Evolutionary conservation across 2,329 filamentous ascomycete species (phyloP), one percentile per base, ranked within the genome.

Genomic region (Talaromyces pinophilus): DNA sequence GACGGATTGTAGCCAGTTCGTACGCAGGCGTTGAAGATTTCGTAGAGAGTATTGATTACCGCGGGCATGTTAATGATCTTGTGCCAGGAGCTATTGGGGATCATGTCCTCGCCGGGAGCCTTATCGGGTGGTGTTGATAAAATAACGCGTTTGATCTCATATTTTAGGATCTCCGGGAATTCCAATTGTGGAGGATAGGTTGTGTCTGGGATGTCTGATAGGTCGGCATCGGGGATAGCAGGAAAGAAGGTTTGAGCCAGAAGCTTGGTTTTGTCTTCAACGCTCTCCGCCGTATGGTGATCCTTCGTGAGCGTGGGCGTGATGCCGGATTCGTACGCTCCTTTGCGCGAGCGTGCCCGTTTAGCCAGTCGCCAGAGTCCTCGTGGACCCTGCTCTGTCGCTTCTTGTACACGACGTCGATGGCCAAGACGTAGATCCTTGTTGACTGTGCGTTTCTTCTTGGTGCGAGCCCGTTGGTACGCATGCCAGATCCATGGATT

Each of bases 361-460:
- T 69, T 73, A 0, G 67, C 68, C 2, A 75, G 63, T n/a, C 66
- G 70, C 72, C 65, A 74, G 11, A 75, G 63, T 13, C 71, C 68
- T 11, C 40, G 33, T 1, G 68, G 68, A 11, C 67, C 67, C 8
- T 68, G 67, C 25, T 70, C 46, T 5, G 70, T 67, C 44, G 70
- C 71, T 59, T 73, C 42, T 66, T 73, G 69, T 17, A 75, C 71
- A 35, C 65, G 59, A 10, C 69, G 65, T 40, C 72, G 70, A 59
- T 74, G 69, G 13, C 64, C 70, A 0, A 4, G 35, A 4, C 35
- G 35, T 38, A 38, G 35, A 4, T 2, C 2, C 4, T 38, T 38
- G 2, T 38, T 38, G 52, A 74, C 70, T 2, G 67, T 57, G 19
- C 70, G 68, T 17, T 67, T 69, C 67, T 75, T 75, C 15, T 60